Evolutionary conservation across 352 stramenopile genomes (phyloP), one percentile per base, ranked within the genome.

Genomic region (Phytophthora pseudosyringae): DNA sequence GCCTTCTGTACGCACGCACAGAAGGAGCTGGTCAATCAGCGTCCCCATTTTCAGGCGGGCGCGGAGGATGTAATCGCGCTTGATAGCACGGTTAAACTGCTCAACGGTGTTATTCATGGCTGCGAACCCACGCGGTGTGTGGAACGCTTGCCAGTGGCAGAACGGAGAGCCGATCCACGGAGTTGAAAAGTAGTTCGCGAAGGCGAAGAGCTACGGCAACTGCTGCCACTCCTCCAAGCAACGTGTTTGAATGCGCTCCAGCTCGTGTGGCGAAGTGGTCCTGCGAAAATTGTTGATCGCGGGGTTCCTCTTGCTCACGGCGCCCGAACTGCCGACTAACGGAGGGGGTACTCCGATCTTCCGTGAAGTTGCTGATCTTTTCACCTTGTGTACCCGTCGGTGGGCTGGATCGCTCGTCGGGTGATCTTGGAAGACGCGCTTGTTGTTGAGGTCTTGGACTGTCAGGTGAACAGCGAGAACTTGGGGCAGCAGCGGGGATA

Each of bases 101-200:
- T 52, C 29, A 28, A n/a, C n/a, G n/a, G n/a, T n/a, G n/a, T n/a
- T n/a, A n/a, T n/a, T 58, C 52, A 13, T 58, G 58, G 3, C 46
- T 58, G 36, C 16, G 16, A 52, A 51, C 7, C 38, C 46, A 12
- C n/a, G 36, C 6, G 57, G 57, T 10, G 10, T 52, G 3, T 58
- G 57, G 21, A 25, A 58, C 5, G 38, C 38, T 29, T 58, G 12
- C 18, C 57, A 58, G 26, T 13, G 11, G 4, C 33, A 3, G n/a
- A 50, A 64, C 3, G 16, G 26, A 50, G 33, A 64, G 21, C 16
- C 13, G 1, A 51, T 15, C 16, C 56, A 44, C 0, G 41, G 16
- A 15, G 45, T 35, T 11, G 33, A 25, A 10, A 52, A 52, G 18
- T 53, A 61, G 41, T 5, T 45, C 0, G 29, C 31, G 18, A 38